phyloP scores from a whole-genome alignment of 192 early-diverging fungal genomes.

The Podila horticola region DNA sequence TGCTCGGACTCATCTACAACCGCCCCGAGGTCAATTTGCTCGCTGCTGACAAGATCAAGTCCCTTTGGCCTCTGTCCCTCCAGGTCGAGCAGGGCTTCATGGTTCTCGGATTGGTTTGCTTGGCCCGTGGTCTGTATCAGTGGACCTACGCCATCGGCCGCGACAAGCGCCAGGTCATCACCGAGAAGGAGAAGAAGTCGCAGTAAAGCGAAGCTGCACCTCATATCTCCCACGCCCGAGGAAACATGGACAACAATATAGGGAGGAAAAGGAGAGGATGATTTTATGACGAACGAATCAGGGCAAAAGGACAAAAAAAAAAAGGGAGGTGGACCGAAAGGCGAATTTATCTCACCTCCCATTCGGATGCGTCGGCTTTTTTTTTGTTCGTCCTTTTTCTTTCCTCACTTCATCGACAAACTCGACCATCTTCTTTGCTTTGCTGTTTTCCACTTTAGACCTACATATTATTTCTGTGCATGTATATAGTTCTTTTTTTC shows the following conservation, averaged over 20 bases:
- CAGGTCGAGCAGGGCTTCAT: constrained; percentile 23
- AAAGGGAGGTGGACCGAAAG: not conserved
- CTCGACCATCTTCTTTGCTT: not conserved
- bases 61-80: constrained; percentile 31
- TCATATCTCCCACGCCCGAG: not conserved
- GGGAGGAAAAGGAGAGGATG: not conserved
- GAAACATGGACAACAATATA: too few relatives aligned
- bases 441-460: constrained; percentile 1
- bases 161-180: constrained; percentile 51
- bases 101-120: constrained; percentile 4
- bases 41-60: constrained; percentile 30
- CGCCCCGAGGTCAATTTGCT: constrained; percentile 19
- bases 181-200: constrained; percentile 34
- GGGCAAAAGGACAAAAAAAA: not conserved
- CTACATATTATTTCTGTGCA: constrained; percentile 2
- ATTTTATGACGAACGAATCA: not conserved
- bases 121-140: constrained; percentile 36
- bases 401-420: not conserved
- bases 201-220: constrained; percentile 15
- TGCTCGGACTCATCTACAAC: constrained; percentile 20
- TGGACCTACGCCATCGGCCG: constrained; percentile 51
- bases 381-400: not conserved
- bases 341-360: too few relatives aligned
- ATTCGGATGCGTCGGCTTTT: not conserved
- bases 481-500: constrained; percentile 1